Base-by-base conservation (phyloP, 1,139 yeast genomes). In the Zygotorulaspora mrakii region DNA sequence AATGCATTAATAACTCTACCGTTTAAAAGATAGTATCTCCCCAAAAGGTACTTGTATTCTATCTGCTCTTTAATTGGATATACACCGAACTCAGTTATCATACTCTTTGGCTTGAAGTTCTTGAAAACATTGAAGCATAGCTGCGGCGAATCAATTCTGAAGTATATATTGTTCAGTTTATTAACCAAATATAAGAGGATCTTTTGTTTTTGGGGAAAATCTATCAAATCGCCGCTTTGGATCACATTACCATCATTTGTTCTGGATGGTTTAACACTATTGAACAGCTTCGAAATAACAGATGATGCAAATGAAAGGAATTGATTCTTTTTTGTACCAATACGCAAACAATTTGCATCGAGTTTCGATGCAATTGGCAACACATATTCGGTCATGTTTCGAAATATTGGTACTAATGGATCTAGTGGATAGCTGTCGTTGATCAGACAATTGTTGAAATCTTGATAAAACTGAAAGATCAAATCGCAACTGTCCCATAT, bases 91-190 rank as follows among this genome's bases (percentile, higher is more conserved):
- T 40, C 39, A 1, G 45, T 34, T 5, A 52, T 37, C 46, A 51
- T 52, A 34, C 62, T 54, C 40, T 61, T 61, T 4, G 63, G 64
- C 17, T 50, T 55, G 35, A 60, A 55, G 40, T 61, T 61, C 34
- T 57, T 59, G 46, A 61, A 61, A 16, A 61, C 59, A 35, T 60
- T 61, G 10, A 63, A 55, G 42, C 65, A 59, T 25, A 61, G 43
- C 25, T 61, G 61, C 4, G 64, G 61, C 5, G 65, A 58, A 16
- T 53, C 50, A 14, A 61, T 59, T 25, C 42, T 42, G 45, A 61
- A 59, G 40, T 59, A 61, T 9, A 59, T 52, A 33, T 58, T 59
- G 40, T 57, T 60, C 42, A 61, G 39, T 33, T 53, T 55, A 39
- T 59, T 61, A 5, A 61, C 59, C 17, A 59, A 35, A 40, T 56